Evolutionary conservation across 495 filamentous ascomycete genomes (phyloP), one percentile per base, ranked within the genome.

Genomic region (Daldinia caldariorum): DNA sequence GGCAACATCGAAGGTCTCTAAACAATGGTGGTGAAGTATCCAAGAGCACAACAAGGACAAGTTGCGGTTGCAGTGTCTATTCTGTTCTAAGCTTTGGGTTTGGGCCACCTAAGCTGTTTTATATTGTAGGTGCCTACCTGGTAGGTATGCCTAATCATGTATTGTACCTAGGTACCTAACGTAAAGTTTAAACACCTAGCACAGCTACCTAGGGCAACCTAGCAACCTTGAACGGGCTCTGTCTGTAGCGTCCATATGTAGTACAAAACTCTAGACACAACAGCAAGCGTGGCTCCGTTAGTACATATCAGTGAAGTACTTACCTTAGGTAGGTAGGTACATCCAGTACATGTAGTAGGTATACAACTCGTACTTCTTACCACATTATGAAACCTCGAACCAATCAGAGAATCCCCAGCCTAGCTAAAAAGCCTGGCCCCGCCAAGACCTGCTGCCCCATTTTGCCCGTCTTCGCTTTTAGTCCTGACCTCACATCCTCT

Each of bases 401-500:
- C 70, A 73, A 73, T 73, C 58, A 69, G 12, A 58, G 4, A 4
- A 1, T 18, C 61, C 62, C 50, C 51, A 43, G 26, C 6, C 66
- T 26, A 63, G 62, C 57, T 43, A 50, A 69, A 69, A 61, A 62
- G 60, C 70, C 61, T 66, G 70, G 39, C 58, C 65, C 65, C 43
- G 65, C 70, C 70, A 73, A 66, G 61, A 16, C 66, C 37, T 66
- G 14, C 61, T 69, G 70, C 63, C 62, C 61, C 66, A 70, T 70
- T 57, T 66, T 61, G 70, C 70, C 70, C 70, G 70, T 73, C 61
- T 53, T 73, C 66, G 61, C 58, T 73, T 73, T 56, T 68, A 50
- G 66, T 69, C 71, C 72, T 74, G 64, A 74, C 63, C 72, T 71
- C 65, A 74, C 72, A 68, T 37, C 68, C 68, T 67, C 61, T 67